These are phyloP conservation scores for Globisporangium radiosum DNA, from an alignment of 352 stramenopile species.

Conservation along the genomic window DNA sequence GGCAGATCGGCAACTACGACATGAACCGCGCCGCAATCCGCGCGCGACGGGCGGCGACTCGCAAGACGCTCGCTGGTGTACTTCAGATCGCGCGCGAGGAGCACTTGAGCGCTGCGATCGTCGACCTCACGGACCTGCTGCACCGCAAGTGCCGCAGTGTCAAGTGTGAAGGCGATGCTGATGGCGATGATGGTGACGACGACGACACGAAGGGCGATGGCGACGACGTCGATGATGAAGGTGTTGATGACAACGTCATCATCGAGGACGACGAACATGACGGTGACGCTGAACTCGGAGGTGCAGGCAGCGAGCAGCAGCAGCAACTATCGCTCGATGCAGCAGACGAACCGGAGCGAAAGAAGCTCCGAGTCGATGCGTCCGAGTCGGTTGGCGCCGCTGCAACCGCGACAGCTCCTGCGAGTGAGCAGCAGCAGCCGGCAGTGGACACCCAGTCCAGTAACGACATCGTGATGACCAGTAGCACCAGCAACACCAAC, in stretches of 20 bases:
- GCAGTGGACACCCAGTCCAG: too few relatives aligned
- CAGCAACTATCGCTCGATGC: not conserved
- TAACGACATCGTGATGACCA: too few relatives aligned
- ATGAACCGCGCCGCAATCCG: constrained; percentile 44
- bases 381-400: not conserved
- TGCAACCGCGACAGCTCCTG: not conserved
- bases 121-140: constrained; percentile 44
- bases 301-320: too few relatives aligned
- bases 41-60: constrained; percentile 36
- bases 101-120: constrained; percentile 46
- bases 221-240: constrained; percentile 7
- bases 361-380: constrained; percentile 27
- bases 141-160: constrained; percentile 46
- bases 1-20: constrained; percentile 66
- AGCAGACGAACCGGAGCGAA: constrained; percentile 24
- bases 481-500: too few relatives aligned
- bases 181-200: constrained; percentile 15
- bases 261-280: too few relatives aligned
- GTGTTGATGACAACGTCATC: constrained; percentile 16
- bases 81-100: constrained; percentile 59
- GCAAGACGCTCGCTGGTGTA: constrained; percentile 41
- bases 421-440: too few relatives aligned
- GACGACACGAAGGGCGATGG: constrained; percentile 19
- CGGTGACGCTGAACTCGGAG: too few relatives aligned
- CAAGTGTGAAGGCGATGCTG: constrained; percentile 27